These are phyloP conservation scores for Berberis vulgaris DNA, from an alignment of 164 flowering plant species.

Conservation along the genomic window DNA sequence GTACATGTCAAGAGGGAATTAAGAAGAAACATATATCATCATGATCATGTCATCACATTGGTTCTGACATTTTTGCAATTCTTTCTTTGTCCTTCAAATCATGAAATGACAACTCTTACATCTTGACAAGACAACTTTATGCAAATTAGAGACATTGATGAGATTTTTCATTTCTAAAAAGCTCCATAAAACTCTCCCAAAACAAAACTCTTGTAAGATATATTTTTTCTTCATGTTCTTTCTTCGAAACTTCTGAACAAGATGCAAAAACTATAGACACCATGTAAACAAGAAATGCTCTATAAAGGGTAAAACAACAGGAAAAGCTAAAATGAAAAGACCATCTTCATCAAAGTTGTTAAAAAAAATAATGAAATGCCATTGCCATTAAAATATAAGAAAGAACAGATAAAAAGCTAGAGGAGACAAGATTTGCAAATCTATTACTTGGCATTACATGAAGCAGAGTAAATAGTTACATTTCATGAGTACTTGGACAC, in stretches of 20 bases:
- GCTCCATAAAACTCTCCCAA: background rate
- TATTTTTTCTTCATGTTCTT: background rate
- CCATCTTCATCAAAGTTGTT: no score
- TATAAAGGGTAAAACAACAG: no score
- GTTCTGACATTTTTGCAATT: no score
- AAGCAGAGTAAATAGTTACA: conserved; percentile 2
- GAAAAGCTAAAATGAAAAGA: no score
- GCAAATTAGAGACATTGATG: background rate
- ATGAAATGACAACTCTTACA: background rate
- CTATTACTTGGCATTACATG: conserved; percentile 8
- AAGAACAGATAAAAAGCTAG: conserved; percentile 5
- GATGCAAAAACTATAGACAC: no score
- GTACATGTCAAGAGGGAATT: no score
- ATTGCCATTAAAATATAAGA: conserved; percentile 7
- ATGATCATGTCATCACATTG: no score
- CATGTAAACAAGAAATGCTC: no score
- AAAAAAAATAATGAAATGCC: background rate
- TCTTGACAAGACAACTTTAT: background rate
- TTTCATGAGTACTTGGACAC: conserved; percentile 5
- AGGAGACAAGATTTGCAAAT: conserved; percentile 14
- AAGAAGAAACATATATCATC: no score
- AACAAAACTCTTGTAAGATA: no score
- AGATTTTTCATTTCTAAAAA: no score
- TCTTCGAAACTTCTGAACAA: background rate
- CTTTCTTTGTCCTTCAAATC: background rate